Evolutionary conservation across 768 basidiomycete genomes (phyloP).

Genomic region (Boletus subparvulus): DNA sequence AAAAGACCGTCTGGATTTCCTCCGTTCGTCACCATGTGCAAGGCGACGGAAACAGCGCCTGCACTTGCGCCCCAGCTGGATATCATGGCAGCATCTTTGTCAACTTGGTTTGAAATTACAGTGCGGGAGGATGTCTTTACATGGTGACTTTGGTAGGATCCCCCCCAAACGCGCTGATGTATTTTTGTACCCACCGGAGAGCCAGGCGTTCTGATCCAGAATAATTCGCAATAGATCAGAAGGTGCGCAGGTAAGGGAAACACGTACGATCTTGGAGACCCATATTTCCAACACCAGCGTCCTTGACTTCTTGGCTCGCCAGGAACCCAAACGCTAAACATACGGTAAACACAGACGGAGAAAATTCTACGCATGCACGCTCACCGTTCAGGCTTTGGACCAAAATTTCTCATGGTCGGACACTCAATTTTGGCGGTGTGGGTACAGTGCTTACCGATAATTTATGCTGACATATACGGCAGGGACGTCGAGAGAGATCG

Average conservation of each 20-base stretch:
- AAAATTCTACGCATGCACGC: background rate
- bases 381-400: slow-evolving; percentile 9
- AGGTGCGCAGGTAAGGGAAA: background rate
- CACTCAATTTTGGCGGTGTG: background rate
- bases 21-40: slow-evolving; percentile 31
- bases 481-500: slow-evolving; percentile 32
- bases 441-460: slow-evolving; percentile 34
- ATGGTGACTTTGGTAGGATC: slow-evolving; percentile 45
- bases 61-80: slow-evolving; percentile 37
- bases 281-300: slow-evolving; percentile 44
- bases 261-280: slow-evolving; percentile 47
- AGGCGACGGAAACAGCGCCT: slow-evolving; percentile 36
- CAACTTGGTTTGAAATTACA: background rate
- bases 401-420: background rate
- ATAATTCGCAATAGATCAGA: background rate
- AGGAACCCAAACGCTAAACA: slow-evolving; percentile 39
- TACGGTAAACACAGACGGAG: background rate
- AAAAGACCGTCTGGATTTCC: slow-evolving; percentile 27
- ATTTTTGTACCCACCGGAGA: slow-evolving; percentile 55
- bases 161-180: slow-evolving; percentile 62
- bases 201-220: slow-evolving; percentile 35
- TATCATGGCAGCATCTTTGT: background rate
- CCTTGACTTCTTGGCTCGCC: slow-evolving; percentile 39
- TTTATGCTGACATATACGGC: slow-evolving; percentile 42
- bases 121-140: background rate